Evolutionary conservation across 2,329 filamentous ascomycete genomes (phyloP), one percentile per base, ranked within the genome.

Genomic region (Alternaria longipes): DNA sequence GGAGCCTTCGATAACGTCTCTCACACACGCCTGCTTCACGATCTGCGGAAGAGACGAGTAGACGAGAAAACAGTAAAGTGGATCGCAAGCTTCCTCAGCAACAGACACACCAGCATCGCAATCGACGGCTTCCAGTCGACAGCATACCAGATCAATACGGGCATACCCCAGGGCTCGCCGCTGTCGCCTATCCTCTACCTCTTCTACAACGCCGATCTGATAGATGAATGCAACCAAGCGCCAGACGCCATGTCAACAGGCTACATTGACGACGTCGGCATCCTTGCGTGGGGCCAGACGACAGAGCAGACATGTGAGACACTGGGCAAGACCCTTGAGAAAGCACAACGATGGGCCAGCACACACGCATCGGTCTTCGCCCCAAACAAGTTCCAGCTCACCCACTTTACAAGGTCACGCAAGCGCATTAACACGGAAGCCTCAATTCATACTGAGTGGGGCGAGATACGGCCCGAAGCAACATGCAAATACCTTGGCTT

Each of bases 151-250:
- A 68, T 62, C 18, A 65, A 64, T 32, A 68, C 65, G 34, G 72
- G 71, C 11, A 74, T 76, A 36, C 73, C 73, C 5, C 56, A 74
- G 60, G 73, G 72, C 60, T 77, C 66, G 18, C 71, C 64, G 22
- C 67, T 77, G 1, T 77, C 63, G 20, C 74, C 69, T 30, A 75
- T 78, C 28, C 67, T 78, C 26, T 77, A 70, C 63, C 62, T 78
- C 40, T 75, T 75, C 69, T 78, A 76, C 56, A 77, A 75, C 38
- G 61, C 61, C 30, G 66, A 75, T 53, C 68, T 78, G 1, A 58
- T 78, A 55, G 68, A 75, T 28, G 50, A 46, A 52, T 68, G 55
- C 46, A 64, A 63, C 34, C 7, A 58, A 52, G 49, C 53, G 45
- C n/a, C 59, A 42, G 38, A 69, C 47, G 36, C 34, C 18, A 54